Conservation (phyloP, 345 rosid species). For the Diplotaxis tenuifolia region DNA sequence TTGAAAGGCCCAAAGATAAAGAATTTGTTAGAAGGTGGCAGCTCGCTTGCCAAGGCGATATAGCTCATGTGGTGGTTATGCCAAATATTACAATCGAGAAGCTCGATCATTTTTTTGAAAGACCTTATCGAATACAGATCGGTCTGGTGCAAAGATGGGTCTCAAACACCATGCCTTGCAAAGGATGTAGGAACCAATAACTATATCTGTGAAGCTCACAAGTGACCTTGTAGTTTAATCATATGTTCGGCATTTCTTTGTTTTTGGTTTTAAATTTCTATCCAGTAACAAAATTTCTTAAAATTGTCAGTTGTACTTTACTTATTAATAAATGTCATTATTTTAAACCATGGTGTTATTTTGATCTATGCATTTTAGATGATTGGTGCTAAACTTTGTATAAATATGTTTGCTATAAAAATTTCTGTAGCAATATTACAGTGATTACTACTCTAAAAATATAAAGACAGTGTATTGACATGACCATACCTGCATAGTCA, state of each 20-base stretch:
- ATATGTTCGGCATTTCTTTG: not conserved
- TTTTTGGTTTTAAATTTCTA: slow-evolving; percentile 1
- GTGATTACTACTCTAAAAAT: not conserved
- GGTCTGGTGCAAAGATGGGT: slow-evolving; percentile 58
- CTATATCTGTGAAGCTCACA: slow-evolving; percentile 65
- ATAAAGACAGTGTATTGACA: not conserved
- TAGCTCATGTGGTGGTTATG: slow-evolving; percentile 94
- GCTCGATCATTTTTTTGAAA: slow-evolving; percentile 66
- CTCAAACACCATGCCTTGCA: slow-evolving; percentile 61
- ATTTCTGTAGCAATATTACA: not conserved
- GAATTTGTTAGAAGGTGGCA: slow-evolving; percentile 93
- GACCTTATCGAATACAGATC: slow-evolving; percentile 57
- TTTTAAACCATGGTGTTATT: too few species aligned
- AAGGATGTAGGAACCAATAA: slow-evolving; percentile 61
- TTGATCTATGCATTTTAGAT: too few species aligned
- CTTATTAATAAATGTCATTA: too few species aligned
- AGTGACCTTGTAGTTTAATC: slow-evolving; percentile 26
- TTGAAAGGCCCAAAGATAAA: slow-evolving; percentile 87
- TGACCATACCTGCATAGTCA: slow-evolving; percentile 13
- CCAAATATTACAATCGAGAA: slow-evolving; percentile 80
- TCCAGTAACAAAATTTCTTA: too few species aligned
- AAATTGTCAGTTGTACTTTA: too few species aligned
- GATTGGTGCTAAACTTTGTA: too few species aligned
- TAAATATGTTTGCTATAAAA: too few species aligned
- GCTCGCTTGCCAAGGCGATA: slow-evolving; percentile 85